Evolutionary conservation across 495 filamentous ascomycete species (phyloP).

Genomic region (Daldinia decipiens): DNA sequence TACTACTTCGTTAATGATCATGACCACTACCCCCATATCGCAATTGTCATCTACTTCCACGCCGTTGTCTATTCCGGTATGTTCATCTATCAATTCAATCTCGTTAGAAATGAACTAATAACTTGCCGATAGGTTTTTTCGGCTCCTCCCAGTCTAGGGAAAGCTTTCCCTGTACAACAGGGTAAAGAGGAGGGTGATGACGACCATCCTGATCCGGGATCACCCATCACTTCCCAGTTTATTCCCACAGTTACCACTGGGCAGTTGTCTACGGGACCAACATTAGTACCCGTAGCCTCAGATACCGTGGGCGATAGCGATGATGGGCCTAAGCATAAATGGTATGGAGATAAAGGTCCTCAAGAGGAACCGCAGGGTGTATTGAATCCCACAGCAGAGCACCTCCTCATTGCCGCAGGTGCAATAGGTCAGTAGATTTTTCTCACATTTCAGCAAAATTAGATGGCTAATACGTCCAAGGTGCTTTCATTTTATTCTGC

Average conservation of each 20-base stretch:
- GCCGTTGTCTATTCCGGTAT: conserved; percentile 1
- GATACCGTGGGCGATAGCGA: conserved; percentile 15
- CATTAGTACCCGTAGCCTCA: background rate
- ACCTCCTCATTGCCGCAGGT: conserved; percentile 58
- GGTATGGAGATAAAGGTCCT: conserved; percentile 15
- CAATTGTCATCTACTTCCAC: background rate
- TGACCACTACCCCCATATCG: conserved; percentile 8
- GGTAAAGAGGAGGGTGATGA: conserved; percentile 18
- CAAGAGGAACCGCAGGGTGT: conserved; percentile 16
- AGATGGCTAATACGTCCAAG: conserved; percentile 35
- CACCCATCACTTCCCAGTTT: background rate
- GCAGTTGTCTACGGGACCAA: background rate
- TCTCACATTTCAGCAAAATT: background rate
- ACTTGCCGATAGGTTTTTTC: background rate
- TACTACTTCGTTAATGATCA: conserved; percentile 2
- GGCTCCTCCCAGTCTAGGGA: background rate
- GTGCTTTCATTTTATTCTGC: conserved; percentile 55
- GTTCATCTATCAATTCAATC: background rate
- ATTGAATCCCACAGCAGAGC: conserved; percentile 53
- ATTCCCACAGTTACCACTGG: background rate
- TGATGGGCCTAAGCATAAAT: conserved; percentile 29
- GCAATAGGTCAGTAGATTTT: conserved; percentile 56
- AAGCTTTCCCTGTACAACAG: background rate
- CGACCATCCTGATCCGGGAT: too few relatives aligned
- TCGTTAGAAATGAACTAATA: conserved; percentile 14